Conservation (phyloP, 805 yeast species). For the Yarrowia keelungensis region DNA sequence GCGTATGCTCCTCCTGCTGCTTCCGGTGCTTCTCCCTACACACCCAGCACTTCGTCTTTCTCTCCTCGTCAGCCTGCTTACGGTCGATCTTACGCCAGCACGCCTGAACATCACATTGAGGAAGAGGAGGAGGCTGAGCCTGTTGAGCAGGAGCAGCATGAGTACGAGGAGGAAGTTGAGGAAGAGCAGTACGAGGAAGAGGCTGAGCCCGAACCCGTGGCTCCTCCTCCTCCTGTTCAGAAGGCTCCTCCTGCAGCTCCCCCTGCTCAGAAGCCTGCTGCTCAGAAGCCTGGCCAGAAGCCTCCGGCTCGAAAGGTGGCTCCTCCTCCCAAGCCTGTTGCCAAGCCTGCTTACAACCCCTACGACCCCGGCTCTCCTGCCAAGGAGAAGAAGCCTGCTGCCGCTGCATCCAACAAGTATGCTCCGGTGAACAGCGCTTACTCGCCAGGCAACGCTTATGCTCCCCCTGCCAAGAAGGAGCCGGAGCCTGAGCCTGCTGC, state of each 20-base stretch:
- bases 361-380: slow-evolving; percentile 25
- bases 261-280: neutral
- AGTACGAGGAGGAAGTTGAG: neutral
- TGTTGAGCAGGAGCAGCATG: slow-evolving; percentile 7
- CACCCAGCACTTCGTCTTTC: slow-evolving; percentile 13
- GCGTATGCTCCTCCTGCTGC: slow-evolving; percentile 19
- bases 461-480: slow-evolving; percentile 35
- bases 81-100: slow-evolving; percentile 31
- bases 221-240: slow-evolving; percentile 7
- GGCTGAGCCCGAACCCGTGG: slow-evolving; percentile 1
- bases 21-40: slow-evolving; percentile 1
- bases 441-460: slow-evolving; percentile 16
- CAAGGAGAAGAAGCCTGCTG: slow-evolving; percentile 27
- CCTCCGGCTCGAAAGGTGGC: slow-evolving; percentile 32
- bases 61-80: slow-evolving; percentile 26
- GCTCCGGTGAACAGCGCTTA: slow-evolving; percentile 23
- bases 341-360: slow-evolving; percentile 26
- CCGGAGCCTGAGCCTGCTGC: slow-evolving; percentile 28
- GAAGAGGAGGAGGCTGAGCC: slow-evolving; percentile 18
- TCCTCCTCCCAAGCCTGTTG: slow-evolving; percentile 20
- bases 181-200: slow-evolving; percentile 2
- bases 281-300: slow-evolving; percentile 10
- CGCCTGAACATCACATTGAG: slow-evolving; percentile 31
- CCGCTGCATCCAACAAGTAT: slow-evolving; percentile 5
- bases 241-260: slow-evolving; percentile 18